Evolutionary conservation across 1,139 yeast species (phyloP), one percentile per base, ranked within the genome.

Genomic region (Pneumocystis murina): DNA sequence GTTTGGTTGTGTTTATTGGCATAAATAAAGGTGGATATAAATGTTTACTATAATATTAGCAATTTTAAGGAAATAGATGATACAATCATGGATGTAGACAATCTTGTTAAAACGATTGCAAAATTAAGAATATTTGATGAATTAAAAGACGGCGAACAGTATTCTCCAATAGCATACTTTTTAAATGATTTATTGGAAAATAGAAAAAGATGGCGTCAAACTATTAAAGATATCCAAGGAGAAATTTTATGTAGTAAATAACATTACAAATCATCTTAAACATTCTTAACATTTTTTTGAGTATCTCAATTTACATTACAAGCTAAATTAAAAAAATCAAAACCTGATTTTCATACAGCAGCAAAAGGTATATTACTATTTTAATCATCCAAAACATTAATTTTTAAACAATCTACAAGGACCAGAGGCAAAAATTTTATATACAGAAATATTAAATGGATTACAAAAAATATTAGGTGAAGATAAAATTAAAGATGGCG

Each of bases 261-360:
- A 20, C 10, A 54, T 24, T 24, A 7, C 33, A 36, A 40, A 36
- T 24, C 14, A 17, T 33, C 39, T 14, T 30, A 33, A 30, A 28
- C 24, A 41, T 6, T 33, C 10, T 24, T 35, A 33, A 57, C n/a
- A 33, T 60, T 8, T 33, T n/a, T 38, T 24, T 12, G 43, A 67
- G 95, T 91, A 0, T 87, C 96, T 2, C 98, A 91, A 71, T 91
- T 91, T 75, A 91, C 98, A 0, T 77, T 91, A 59, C 83, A 85
- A 72, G 97, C 90, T 12, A 67, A 62, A 36, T 35, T 62, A 6
- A 63, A 65, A 48, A 68, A 68, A 40, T 68, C 67, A 17, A 66
- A 66, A 59, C 69, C 69, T 4, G 69, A 68, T 57, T 68, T 68
- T 60, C 69, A 67, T 62, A 58, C 63, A 28, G 68, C 68, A 3